Conservation (phyloP, 805 yeast genomes). For the Geotrichum ghanense region DNA sequence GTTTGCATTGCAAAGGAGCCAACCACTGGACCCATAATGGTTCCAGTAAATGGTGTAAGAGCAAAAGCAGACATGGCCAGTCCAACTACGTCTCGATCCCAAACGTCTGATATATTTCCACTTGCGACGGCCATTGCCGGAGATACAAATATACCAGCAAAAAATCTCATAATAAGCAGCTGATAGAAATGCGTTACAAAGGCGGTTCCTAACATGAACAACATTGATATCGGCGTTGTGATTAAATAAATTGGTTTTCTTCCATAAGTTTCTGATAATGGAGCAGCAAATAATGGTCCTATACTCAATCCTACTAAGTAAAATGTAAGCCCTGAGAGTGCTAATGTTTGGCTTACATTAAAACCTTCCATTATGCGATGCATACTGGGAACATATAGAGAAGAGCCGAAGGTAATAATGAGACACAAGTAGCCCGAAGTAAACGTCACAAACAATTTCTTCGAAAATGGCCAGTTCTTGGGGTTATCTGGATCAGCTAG, state of each 20-base stretch:
- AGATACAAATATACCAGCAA: conserved; percentile 65
- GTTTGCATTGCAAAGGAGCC: conserved; percentile 55
- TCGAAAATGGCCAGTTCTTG: not conserved
- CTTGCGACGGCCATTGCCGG: conserved; percentile 80
- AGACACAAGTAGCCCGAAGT: not conserved
- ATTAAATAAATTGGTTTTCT: conserved; percentile 49
- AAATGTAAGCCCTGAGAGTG: conserved; percentile 36
- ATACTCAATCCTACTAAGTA: conserved; percentile 52
- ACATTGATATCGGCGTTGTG: conserved; percentile 35
- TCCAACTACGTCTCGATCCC: conserved; percentile 54
- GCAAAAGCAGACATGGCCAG: conserved; percentile 69
- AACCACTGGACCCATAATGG: conserved; percentile 51
- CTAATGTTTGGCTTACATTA: conserved; percentile 32
- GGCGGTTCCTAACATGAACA: conserved; percentile 42
- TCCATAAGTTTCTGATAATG: conserved; percentile 61
- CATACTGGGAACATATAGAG: not conserved
- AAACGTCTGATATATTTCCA: conserved; percentile 72
- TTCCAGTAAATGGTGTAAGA: conserved; percentile 46
- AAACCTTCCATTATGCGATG: conserved; percentile 24
- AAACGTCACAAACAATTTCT: not conserved
- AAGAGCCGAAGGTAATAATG: not conserved
- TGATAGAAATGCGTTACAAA: conserved; percentile 22
- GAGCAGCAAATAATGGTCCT: conserved; percentile 55
- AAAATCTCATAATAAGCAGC: conserved; percentile 52
- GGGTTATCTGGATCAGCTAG: conserved; percentile 34